These are phyloP conservation scores for Leucaena leucocephala DNA, from an alignment of 306 rosid genomes.

Conservation along the genomic window DNA sequence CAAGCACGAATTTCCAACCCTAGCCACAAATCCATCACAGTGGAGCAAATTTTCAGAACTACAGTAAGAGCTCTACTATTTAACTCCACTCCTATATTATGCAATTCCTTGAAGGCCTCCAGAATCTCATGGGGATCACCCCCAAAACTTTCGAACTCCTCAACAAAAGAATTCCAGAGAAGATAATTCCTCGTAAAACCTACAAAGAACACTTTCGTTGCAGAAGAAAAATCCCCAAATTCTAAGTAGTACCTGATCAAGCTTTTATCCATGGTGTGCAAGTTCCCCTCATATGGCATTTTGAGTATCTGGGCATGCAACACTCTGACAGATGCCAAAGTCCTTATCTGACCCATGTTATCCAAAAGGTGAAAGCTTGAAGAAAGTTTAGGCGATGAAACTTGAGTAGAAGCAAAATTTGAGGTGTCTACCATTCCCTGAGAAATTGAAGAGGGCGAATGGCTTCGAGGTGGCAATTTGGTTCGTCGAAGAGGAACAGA, in stretches of 20 bases:
- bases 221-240: constrained; percentile 60
- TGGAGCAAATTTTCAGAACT: constrained; percentile 56
- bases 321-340: constrained; percentile 53
- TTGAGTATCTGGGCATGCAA: constrained; percentile 63
- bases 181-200: constrained; percentile 54
- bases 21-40: constrained; percentile 46
- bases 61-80: constrained; percentile 52
- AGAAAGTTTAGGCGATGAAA: constrained; percentile 38
- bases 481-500: constrained; percentile 38
- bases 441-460: constrained; percentile 34
- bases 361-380: constrained; percentile 35
- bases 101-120: constrained; percentile 50
- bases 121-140: constrained; percentile 51
- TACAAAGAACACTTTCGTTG: constrained; percentile 53
- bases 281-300: constrained; percentile 41
- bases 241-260: constrained; percentile 58
- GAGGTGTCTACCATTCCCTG: constrained; percentile 36
- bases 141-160: constrained; percentile 56
- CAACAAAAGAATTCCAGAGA: constrained; percentile 53
- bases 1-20: constrained; percentile 65
- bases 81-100: constrained; percentile 47
- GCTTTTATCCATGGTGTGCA: constrained; percentile 40
- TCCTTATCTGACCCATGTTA: constrained; percentile 38
- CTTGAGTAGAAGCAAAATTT: constrained; percentile 36
- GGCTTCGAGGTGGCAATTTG: constrained; percentile 42